Conservation (phyloP, 805 yeast genomes). For the Sporopachydermia lactativora region DNA sequence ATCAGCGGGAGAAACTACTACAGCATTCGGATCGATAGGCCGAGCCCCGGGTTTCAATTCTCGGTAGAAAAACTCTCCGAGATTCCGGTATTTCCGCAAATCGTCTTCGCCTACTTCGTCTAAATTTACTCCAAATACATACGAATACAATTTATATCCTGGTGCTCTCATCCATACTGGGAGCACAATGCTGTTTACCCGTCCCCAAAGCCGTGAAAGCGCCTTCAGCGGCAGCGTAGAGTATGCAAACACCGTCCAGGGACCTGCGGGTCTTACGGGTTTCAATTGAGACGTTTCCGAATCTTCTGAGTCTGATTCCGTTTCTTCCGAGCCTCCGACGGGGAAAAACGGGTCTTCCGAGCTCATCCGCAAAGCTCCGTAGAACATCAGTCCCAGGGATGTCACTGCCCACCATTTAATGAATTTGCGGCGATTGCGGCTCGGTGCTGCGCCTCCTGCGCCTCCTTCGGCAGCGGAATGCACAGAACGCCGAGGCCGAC, state of each 20-base stretch:
- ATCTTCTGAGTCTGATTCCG: slow-evolving; percentile 11
- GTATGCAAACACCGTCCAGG: slow-evolving; percentile 86
- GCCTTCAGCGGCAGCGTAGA: slow-evolving; percentile 85
- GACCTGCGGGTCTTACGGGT: slow-evolving; percentile 44
- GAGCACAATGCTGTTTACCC: slow-evolving; percentile 62
- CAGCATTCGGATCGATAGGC: slow-evolving; percentile 51
- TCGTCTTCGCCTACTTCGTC: slow-evolving; percentile 83
- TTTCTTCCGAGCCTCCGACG: slow-evolving; percentile 13
- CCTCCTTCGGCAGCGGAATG: neutral
- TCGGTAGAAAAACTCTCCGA: slow-evolving; percentile 87
- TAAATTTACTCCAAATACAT: slow-evolving; percentile 73
- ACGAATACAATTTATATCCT: slow-evolving; percentile 64
- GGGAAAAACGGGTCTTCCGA: slow-evolving; percentile 8
- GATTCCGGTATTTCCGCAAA: slow-evolving; percentile 56
- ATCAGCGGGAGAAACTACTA: slow-evolving; percentile 83
- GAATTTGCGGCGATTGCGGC: neutral
- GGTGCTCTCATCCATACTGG: slow-evolving; percentile 85
- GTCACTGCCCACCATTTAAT: slow-evolving; percentile 3
- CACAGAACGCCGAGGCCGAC: neutral
- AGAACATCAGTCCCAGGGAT: neutral
- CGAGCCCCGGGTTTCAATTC: slow-evolving; percentile 64
- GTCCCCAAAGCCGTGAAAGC: slow-evolving; percentile 90
- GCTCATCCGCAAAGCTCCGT: slow-evolving; percentile 6
- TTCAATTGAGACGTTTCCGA: slow-evolving; percentile 18
- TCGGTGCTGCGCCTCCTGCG: neutral